Base-by-base conservation (phyloP, 2,329 filamentous ascomycete genomes). In the Claviceps arundinis region DNA sequence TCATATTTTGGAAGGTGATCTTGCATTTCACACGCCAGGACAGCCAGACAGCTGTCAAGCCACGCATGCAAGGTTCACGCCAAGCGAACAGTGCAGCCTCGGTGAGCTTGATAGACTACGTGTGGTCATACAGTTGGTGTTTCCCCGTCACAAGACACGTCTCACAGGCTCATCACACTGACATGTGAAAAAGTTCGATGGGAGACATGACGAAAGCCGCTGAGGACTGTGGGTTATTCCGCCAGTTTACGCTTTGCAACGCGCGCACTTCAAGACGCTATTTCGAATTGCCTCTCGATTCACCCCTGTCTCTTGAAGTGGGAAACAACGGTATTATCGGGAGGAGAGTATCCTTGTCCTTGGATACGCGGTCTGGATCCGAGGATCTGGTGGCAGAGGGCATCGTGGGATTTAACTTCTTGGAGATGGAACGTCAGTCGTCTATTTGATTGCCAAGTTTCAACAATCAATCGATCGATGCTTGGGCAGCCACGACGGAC, bases 361-460 rank as follows among this genome's bases (percentile, higher is more conserved):
- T 64, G 0, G 56, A 60, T 0, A 51, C 56, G 0, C 47, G 51
- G 0, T 54, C 51, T 56, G 65, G 65, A 11, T 54, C 42, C 34
- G 59, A 58, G 26, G 56, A 57, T 5, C 63, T 72, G 0, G 55
- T 74, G 3, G 73, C 73, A 0, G 73, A 76, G 55, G 73, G 73
- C 0, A 73, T 76, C n/a, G 70, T 75, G 4, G 73, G 73, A 1
- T 74, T 73, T 58, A 76, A 76, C 38, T 68, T 66, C 45, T 49
- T 62, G 50, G 60, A 56, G 34, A 48, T 61, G 50, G 60, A 56
- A 37, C 55, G 41, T 6, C 48, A 48, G 4, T 42, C 51, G n/a
- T 43, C 30, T 44, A 34, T 48, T 13, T 50, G 30, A 45, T 46
- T 3, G 16, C 8, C 26, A 13, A 16, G 19, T 19, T 19, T 2